These are phyloP conservation scores for Diaporthe vaccinii DNA, from an alignment of 2,329 filamentous ascomycete genomes.

Conservation along the genomic window DNA sequence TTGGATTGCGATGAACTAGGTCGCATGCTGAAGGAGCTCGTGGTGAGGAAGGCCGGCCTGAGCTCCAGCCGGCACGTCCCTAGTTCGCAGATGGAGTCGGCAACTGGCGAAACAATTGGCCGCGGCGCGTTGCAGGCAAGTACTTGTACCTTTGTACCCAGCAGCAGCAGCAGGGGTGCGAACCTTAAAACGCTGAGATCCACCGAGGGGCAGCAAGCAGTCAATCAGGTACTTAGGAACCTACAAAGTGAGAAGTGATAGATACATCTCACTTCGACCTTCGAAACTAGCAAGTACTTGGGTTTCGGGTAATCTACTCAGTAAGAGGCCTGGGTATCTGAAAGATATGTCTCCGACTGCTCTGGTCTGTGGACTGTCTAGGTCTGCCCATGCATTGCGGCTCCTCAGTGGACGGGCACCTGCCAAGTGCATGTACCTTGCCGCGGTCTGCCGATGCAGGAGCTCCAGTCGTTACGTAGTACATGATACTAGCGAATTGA, in stretches of 20 bases:
- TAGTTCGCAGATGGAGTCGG: neutral
- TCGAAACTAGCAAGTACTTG: neutral
- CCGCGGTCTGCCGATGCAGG: constrained; percentile 47
- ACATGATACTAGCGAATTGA: constrained; percentile 39
- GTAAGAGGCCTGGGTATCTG: neutral
- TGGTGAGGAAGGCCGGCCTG: neutral
- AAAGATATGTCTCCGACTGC: neutral
- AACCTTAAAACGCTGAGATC: constrained; percentile 16
- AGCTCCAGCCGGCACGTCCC: neutral
- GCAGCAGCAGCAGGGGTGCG: constrained; percentile 9
- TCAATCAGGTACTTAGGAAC: neutral
- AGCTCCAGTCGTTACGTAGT: constrained; percentile 42
- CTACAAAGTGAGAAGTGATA: neutral
- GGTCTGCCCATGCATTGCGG: neutral
- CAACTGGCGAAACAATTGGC: constrained; percentile 38
- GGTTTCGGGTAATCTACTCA: too few species aligned
- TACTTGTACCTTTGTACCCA: neutral
- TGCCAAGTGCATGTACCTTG: constrained; percentile 22
- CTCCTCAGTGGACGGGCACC: neutral
- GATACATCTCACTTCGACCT: too few species aligned
- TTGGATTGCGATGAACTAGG: neutral
- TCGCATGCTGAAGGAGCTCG: neutral
- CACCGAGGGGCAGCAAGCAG: constrained; percentile 12
- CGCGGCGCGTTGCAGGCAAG: constrained; percentile 1
- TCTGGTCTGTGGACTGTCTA: neutral